Evolutionary conservation across 1,139 yeast species (phyloP).

Genomic region (Candida smagusa): DNA sequence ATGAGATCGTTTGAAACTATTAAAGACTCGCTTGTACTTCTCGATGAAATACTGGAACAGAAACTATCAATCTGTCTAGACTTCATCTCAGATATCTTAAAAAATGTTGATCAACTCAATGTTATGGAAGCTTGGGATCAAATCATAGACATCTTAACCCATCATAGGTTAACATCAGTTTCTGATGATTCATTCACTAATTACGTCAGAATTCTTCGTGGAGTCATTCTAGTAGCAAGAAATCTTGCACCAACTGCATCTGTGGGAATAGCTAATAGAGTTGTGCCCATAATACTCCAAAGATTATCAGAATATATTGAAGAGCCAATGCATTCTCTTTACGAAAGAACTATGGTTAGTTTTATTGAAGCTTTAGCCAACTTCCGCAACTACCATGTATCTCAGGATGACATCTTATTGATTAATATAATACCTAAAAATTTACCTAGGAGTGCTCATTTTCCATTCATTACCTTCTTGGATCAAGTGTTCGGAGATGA

Average conservation of each 20-base stretch:
- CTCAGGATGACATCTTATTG: neutral
- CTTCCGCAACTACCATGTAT: constrained; percentile 4
- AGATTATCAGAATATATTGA: constrained; percentile 4
- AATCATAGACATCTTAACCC: constrained; percentile 2
- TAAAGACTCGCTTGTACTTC: neutral
- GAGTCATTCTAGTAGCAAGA: constrained; percentile 6
- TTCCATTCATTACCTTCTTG: constrained; percentile 7
- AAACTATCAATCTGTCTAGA: neutral
- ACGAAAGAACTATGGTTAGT: constrained; percentile 9
- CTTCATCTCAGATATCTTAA: neutral
- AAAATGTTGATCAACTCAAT: neutral
- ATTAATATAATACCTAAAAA: neutral
- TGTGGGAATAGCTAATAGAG: neutral
- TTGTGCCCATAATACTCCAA: constrained; percentile 3
- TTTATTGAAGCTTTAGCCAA: constrained; percentile 13
- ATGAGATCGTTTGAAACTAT: neutral
- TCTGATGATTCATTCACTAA: neutral
- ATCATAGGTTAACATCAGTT: neutral
- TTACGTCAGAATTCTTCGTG: constrained; percentile 8
- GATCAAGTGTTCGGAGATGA: constrained; percentile 3
- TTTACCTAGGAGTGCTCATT: neutral
- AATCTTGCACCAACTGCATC: constrained; percentile 5
- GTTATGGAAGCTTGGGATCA: constrained; percentile 1
- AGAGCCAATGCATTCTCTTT: constrained; percentile 3
- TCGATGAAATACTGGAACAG: neutral